Conservation (phyloP, 805 yeast genomes). For the Hemisphaericaspora nanyangensis region DNA sequence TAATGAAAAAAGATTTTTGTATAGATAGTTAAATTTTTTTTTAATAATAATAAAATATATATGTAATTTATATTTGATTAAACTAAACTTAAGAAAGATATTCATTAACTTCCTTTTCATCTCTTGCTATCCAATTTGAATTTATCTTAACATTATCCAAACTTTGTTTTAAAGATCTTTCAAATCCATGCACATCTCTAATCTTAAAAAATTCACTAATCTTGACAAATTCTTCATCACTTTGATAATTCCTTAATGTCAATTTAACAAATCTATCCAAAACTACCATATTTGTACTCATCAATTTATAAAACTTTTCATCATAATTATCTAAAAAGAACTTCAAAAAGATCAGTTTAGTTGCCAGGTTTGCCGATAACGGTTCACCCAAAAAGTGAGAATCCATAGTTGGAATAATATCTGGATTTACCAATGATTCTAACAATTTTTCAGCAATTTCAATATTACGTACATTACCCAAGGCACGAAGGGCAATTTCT, state of each 20-base stretch:
- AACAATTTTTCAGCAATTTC: conserved; percentile 37
- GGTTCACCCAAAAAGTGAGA: conserved; percentile 47
- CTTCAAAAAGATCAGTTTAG: conserved; percentile 45
- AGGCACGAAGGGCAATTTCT: conserved; percentile 54
- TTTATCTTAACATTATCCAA: conserved; percentile 52
- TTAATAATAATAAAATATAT: neutral
- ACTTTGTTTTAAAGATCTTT: conserved; percentile 53
- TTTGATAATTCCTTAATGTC: conserved; percentile 38
- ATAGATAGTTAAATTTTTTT: neutral
- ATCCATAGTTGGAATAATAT: conserved; percentile 55
- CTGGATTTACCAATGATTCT: conserved; percentile 36
- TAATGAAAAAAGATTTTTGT: neutral
- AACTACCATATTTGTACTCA: conserved; percentile 49
- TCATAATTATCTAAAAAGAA: conserved; percentile 48
- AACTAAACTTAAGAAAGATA: conserved; percentile 6
- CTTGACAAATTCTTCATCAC: conserved; percentile 28
- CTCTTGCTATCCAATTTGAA: conserved; percentile 49
- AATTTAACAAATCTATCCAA: conserved; percentile 44
- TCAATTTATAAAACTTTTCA: conserved; percentile 35
- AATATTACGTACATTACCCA: conserved; percentile 43
- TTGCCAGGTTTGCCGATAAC: conserved; percentile 42
- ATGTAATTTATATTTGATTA: too few species aligned
- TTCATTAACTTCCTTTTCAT: conserved; percentile 32
- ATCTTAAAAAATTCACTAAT: conserved; percentile 26
- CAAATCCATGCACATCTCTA: conserved; percentile 44